These are phyloP conservation scores for Trichoderma breve DNA, from an alignment of 2,329 filamentous ascomycete species.

Conservation along the genomic window DNA sequence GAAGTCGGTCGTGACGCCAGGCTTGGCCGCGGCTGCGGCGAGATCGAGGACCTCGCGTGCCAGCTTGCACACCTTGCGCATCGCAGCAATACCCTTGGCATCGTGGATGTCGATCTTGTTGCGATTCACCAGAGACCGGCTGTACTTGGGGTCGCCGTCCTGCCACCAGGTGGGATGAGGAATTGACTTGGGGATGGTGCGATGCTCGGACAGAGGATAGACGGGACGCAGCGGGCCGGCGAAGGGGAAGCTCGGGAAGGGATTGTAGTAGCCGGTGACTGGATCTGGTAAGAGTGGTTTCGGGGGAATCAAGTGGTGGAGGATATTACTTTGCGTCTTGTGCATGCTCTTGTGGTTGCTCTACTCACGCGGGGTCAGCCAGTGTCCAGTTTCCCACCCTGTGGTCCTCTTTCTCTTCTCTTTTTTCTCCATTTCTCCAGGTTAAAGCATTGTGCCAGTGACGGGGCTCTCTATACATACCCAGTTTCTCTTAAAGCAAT, in stretches of 20 bases:
- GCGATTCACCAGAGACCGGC: constrained; percentile 60
- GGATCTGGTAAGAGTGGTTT: constrained; percentile 86
- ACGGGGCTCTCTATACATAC: constrained; percentile 47
- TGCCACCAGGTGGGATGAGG: constrained; percentile 82
- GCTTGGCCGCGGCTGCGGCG: constrained; percentile 75
- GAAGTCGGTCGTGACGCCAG: constrained; percentile 94
- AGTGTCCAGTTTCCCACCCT: neutral
- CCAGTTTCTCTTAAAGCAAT: constrained; percentile 99
- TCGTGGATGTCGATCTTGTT: constrained; percentile 83
- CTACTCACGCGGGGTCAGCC: constrained; percentile 44
- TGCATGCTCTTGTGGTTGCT: constrained; percentile 67
- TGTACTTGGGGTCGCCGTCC: constrained; percentile 70
- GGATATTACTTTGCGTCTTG: constrained; percentile 74
- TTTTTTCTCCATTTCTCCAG: neutral
- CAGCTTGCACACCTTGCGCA: constrained; percentile 87
- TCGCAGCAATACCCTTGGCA: constrained; percentile 75
- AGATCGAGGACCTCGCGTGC: constrained; percentile 91
- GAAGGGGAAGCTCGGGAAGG: constrained; percentile 83
- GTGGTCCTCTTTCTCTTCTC: neutral
- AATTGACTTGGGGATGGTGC: constrained; percentile 76
- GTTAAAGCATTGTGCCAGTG: neutral
- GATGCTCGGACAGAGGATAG: constrained; percentile 74
- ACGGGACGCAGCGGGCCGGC: constrained; percentile 80
- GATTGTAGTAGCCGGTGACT: constrained; percentile 88
- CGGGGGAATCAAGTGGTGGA: constrained; percentile 71